Conservation (phyloP, 495 filamentous ascomycete species). For the Talaromyces thailandensis region DNA sequence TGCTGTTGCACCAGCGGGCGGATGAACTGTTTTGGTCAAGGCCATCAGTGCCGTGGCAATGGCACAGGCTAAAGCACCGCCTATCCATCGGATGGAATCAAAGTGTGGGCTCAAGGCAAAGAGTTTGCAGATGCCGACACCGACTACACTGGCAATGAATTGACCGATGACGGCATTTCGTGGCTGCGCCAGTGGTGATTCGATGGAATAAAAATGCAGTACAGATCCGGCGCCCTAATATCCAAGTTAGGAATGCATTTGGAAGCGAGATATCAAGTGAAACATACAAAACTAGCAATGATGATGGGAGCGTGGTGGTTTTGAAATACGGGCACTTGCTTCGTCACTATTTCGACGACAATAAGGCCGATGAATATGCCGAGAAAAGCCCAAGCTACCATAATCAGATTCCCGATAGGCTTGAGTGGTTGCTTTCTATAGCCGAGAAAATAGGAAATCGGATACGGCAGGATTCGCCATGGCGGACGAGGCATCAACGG, state of each 20-base stretch:
- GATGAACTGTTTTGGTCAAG: slow-evolving; percentile 71
- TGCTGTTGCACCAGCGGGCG: slow-evolving; percentile 82
- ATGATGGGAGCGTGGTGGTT: slow-evolving; percentile 27
- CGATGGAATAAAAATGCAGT: slow-evolving; percentile 61
- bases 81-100: slow-evolving; percentile 49
- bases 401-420: slow-evolving; percentile 25
- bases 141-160: slow-evolving; percentile 55
- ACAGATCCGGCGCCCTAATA: slow-evolving; percentile 68
- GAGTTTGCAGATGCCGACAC: slow-evolving; percentile 61
- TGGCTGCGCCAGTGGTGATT: slow-evolving; percentile 79
- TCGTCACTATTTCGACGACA: slow-evolving; percentile 29
- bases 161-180: slow-evolving; percentile 70
- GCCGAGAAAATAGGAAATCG: slow-evolving; percentile 32
- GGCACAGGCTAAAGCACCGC: slow-evolving; percentile 61
- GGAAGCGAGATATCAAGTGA: neutral
- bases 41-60: slow-evolving; percentile 63
- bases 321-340: slow-evolving; percentile 29
- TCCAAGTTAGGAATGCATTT: neutral
- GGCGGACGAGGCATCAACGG: slow-evolving; percentile 44
- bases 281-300: slow-evolving; percentile 34
- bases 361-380: slow-evolving; percentile 37
- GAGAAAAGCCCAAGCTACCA: slow-evolving; percentile 33
- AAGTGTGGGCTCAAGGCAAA: slow-evolving; percentile 48
- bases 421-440: slow-evolving; percentile 24
- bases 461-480: slow-evolving; percentile 28